Evolutionary conservation across 495 filamentous ascomycete genomes (phyloP).

Genomic region (Trichoderma orchidacearum): DNA sequence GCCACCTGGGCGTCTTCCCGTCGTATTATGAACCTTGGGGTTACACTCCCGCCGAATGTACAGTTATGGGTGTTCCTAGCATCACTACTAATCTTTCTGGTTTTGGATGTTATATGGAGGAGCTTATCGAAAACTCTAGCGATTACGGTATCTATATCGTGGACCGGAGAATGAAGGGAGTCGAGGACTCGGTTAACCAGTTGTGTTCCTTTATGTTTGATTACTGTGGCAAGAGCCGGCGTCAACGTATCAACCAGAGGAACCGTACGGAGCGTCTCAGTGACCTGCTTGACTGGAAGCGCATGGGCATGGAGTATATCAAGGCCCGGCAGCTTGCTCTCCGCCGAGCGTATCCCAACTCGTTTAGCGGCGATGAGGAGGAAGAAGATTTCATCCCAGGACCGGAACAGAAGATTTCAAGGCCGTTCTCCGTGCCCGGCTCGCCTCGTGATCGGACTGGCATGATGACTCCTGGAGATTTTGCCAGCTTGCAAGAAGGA

Average conservation of each 20-base stretch:
- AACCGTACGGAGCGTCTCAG: constrained; percentile 95
- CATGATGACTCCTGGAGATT: constrained; percentile 99
- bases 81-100: constrained; percentile 97
- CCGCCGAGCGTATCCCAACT: constrained; percentile 78
- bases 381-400: constrained; percentile 69
- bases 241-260: constrained; percentile 95
- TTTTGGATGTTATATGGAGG: constrained; percentile 99
- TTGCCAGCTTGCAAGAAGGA: constrained; percentile 89
- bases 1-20: constrained; percentile 86
- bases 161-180: constrained; percentile 86
- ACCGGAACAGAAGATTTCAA: constrained; percentile 81
- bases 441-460: constrained; percentile 82
- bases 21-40: constrained; percentile 99
- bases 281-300: constrained; percentile 95
- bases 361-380: constrained; percentile 65
- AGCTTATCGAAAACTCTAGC: constrained; percentile 91
- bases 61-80: constrained; percentile 96
- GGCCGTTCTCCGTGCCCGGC: constrained; percentile 85
- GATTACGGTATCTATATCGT: constrained; percentile 99
- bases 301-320: constrained; percentile 98
- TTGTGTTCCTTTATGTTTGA: constrained; percentile 88
- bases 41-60: constrained; percentile 96
- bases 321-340: constrained; percentile 91
- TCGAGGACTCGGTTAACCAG: constrained; percentile 95
- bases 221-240: constrained; percentile 83